Evolutionary conservation across 2,329 filamentous ascomycete species (phyloP), one percentile per base, ranked within the genome.

Genomic region (Cyphellophora europaea): DNA sequence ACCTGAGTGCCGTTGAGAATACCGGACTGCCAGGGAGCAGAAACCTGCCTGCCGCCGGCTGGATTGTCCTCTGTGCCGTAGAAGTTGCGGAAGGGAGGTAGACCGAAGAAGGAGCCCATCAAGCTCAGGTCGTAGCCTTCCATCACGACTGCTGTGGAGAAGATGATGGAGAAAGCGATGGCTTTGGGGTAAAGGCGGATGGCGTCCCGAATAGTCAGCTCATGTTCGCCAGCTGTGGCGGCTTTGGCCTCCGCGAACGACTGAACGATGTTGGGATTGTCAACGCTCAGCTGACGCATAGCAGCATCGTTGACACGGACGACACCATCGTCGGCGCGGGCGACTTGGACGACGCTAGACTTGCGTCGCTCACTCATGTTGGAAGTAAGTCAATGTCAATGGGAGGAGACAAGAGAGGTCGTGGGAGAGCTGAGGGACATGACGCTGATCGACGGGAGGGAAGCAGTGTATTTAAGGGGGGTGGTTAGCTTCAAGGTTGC

Each of bases 141-240:
- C 87, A 93, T 93, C 50, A 76, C 77, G 52, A 93, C 91, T 54
- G 82, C 87, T 0, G 84, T 88, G 14, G 81, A 88, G 57, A 94
- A 88, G 40, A 93, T 65, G 33, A 93, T 52, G 48, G 79, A 86
- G 84, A 85, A 94, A 16, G 66, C 71, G 38, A 93, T 78, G 13
- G 86, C 87, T 64, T 93, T 89, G 40, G 84, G 86, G 54, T 93
- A 94, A 16, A 91, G 69, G 52, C 68, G 76, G 55, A 93, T 69
- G 42, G 84, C 86, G 62, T 93, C 75, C 53, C 72, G 52, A 13
- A 70, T 23, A 14, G 33, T 30, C 33, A 43, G 16, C 10, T 19
- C 18, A 12, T 40, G 30, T 32, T 43, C 40, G 8, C 28, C 30
- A n/a, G 30, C 25, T 13, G 33, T 30, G 10, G 37, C 37, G 5